These are phyloP conservation scores for Aristolochia californica DNA, from an alignment of 164 flowering plant genomes.

Conservation along the genomic window DNA sequence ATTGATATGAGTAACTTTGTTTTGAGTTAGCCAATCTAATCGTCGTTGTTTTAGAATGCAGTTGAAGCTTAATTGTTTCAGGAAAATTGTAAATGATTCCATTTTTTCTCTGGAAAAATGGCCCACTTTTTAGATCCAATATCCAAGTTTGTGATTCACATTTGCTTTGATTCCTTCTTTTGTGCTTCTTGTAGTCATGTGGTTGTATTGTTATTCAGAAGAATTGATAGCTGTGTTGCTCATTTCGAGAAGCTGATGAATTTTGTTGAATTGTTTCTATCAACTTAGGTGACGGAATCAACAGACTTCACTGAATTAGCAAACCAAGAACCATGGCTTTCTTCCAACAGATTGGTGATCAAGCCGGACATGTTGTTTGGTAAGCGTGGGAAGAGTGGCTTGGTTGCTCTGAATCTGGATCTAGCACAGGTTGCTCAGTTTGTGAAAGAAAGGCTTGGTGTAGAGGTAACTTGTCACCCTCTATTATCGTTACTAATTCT, in stretches of 20 bases:
- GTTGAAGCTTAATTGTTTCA: no score
- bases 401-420: conserved; percentile 80
- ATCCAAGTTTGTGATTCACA: no score
- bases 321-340: conserved; percentile 74
- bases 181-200: neutral
- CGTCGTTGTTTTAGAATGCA: no score
- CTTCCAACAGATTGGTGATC: conserved; percentile 73
- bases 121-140: no score
- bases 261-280: neutral
- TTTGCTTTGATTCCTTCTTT: neutral
- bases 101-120: no score
- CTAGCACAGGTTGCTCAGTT: conserved; percentile 76
- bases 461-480: conserved; percentile 38
- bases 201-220: neutral
- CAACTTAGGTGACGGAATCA: conserved; percentile 48
- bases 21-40: no score
- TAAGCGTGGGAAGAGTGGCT: conserved; percentile 94
- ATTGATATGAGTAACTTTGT: neutral
- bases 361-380: conserved; percentile 98
- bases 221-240: neutral
- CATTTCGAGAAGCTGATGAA: neutral
- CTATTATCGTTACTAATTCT: neutral
- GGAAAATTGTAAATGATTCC: no score
- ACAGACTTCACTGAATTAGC: conserved; percentile 71
- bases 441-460: conserved; percentile 71